A percentile compares a stretch with the other conserved stretches of the same genome.
phyloP scores from a whole-genome alignment of 2,329 filamentous ascomycete genomes.

The Aureobasidium lini region DNA sequence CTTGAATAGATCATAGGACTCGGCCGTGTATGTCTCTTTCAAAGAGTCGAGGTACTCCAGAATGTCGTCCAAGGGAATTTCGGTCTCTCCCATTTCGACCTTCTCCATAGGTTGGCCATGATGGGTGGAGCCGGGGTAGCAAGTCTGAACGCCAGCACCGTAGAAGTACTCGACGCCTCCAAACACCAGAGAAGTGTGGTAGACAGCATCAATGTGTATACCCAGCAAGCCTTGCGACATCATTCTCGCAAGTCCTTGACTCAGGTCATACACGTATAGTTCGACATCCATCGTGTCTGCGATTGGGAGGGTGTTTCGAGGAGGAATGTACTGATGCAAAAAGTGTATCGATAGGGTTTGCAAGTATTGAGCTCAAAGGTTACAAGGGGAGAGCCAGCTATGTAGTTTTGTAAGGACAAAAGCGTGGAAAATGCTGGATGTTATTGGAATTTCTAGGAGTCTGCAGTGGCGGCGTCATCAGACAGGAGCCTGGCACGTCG shows the following conservation, averaged over 20 bases:
- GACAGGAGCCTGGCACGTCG: slow-evolving; percentile 2
- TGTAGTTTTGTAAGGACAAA: not conserved
- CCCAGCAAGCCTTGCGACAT: slow-evolving; percentile 55
- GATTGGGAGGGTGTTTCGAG: too few species aligned
- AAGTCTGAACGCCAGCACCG: slow-evolving; percentile 77
- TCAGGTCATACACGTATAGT: slow-evolving; percentile 47
- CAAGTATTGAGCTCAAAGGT: not conserved
- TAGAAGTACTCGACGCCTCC: slow-evolving; percentile 84
- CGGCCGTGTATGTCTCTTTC: slow-evolving; percentile 68
- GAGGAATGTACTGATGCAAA: too few species aligned
- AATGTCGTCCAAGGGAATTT: slow-evolving; percentile 72
- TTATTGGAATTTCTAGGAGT: slow-evolving; percentile 4
- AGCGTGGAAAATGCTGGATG: slow-evolving; percentile 11
- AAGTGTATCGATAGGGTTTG: not conserved
- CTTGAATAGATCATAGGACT: slow-evolving; percentile 74
- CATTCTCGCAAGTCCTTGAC: slow-evolving; percentile 34
- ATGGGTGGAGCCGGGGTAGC: slow-evolving; percentile 74
- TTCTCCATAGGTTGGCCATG: slow-evolving; percentile 76
- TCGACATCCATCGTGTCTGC: slow-evolving; percentile 38
- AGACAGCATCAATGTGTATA: slow-evolving; percentile 79
- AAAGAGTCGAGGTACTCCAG: slow-evolving; percentile 82
- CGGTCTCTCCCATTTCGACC: slow-evolving; percentile 66
- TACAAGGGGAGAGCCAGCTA: not conserved
- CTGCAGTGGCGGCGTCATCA: slow-evolving; percentile 2
- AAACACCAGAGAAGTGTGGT: slow-evolving; percentile 86